phyloP scores from a whole-genome alignment of 208 protist species.

The Angomonas deanei region DNA sequence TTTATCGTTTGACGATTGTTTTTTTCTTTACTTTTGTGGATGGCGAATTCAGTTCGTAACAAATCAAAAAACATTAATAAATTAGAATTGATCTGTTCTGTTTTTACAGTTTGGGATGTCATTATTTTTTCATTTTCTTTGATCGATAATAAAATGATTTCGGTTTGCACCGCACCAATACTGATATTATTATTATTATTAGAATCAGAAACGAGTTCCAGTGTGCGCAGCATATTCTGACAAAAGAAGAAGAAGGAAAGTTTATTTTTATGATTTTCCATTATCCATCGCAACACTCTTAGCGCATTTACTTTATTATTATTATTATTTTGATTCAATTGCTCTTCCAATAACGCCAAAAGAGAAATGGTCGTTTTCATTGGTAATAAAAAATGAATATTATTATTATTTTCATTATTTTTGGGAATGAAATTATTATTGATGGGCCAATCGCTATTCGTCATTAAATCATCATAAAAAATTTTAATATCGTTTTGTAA shows the following conservation, averaged over 20 bases:
- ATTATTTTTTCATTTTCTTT: too few species aligned
- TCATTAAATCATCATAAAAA: conserved; percentile 4
- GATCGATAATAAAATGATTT: conserved; percentile 2
- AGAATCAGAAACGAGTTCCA: background rate
- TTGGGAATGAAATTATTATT: background rate
- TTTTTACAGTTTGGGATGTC: too few species aligned
- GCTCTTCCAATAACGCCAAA: conserved; percentile 12
- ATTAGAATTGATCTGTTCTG: too few species aligned
- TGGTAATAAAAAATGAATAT: background rate
- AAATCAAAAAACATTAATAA: too few species aligned
- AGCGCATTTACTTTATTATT: background rate
- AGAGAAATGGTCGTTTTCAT: background rate
- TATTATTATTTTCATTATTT: too few species aligned
- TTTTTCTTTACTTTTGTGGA: too few species aligned
- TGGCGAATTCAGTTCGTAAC: too few species aligned
- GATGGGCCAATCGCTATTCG: background rate
- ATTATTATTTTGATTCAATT: too few species aligned
- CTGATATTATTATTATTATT: conserved; percentile 1
- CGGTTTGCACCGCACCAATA: background rate
- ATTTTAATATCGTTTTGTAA: too few species aligned
- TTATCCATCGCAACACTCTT: background rate
- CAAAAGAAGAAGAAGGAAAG: background rate
- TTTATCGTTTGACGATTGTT: too few species aligned
- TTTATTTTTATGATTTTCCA: background rate
- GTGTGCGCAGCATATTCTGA: background rate